Evolutionary conservation across 2,329 filamentous ascomycete genomes (phyloP).

Genomic region (Microsporum ferrugineum): DNA sequence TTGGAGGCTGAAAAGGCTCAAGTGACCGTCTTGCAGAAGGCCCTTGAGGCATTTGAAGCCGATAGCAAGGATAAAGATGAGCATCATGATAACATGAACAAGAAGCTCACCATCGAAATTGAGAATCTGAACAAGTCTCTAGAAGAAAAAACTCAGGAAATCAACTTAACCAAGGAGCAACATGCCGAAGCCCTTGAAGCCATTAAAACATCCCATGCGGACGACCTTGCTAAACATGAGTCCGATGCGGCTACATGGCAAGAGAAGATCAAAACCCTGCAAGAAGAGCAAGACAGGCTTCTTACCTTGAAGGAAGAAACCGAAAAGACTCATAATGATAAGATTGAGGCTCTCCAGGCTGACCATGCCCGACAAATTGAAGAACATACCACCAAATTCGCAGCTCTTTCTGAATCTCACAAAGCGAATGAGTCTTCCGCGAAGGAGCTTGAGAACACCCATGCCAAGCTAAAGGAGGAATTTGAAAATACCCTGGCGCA

Average conservation of each 20-base stretch:
- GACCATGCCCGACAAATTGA: conserved; percentile 17
- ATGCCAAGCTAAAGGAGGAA: conserved; percentile 27
- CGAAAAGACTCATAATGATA: conserved; percentile 9
- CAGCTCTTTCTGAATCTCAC: conserved; percentile 20
- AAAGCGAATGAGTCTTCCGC: conserved; percentile 24
- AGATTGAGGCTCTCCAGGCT: conserved; percentile 12
- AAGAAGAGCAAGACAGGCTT: conserved; percentile 14
- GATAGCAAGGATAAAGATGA: conserved; percentile 29
- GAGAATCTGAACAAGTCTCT: conserved; percentile 25
- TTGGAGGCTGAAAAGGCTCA: conserved; percentile 18
- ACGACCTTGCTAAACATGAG: conserved; percentile 25
- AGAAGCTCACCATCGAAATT: conserved; percentile 26
- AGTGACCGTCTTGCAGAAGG: conserved; percentile 29
- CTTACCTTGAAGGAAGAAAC: conserved; percentile 7
- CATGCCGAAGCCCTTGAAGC: conserved; percentile 26
- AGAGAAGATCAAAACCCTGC: conserved; percentile 10
- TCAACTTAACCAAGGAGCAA: conserved; percentile 22
- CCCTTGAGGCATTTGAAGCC: conserved; percentile 27
- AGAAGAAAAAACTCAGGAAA: conserved; percentile 25
- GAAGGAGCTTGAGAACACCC: conserved; percentile 25
- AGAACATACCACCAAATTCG: conserved; percentile 21
- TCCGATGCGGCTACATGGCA: conserved; percentile 17
- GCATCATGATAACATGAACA: conserved; percentile 25
- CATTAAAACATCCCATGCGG: conserved; percentile 26
- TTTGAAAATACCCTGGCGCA: conserved; percentile 26